phyloP scores from a whole-genome alignment of 2,329 filamentous ascomycete species.

The Colletotrichum filicis region DNA sequence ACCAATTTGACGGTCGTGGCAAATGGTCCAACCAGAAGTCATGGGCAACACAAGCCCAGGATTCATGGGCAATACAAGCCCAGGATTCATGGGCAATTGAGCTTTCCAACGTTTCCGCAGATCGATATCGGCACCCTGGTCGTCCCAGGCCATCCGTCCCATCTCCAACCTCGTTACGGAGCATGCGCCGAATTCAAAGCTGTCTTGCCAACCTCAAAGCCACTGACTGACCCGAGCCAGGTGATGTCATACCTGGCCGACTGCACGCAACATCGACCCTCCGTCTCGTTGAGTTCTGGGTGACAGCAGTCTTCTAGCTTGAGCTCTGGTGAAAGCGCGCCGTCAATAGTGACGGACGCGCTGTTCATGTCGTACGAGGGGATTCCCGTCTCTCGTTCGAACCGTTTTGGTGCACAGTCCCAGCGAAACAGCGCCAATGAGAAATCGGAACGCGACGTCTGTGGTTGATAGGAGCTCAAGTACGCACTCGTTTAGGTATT shows the following conservation, averaged over 20 bases:
- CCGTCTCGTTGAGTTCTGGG: neutral
- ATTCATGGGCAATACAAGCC: neutral
- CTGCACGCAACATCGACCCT: neutral
- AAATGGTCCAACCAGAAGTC: neutral
- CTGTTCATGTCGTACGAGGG: neutral
- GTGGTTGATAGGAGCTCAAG: conserved; percentile 14
- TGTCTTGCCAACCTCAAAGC: neutral
- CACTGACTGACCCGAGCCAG: neutral
- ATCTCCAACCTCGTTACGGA: conserved; percentile 2
- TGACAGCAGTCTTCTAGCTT: neutral
- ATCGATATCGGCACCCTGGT: neutral
- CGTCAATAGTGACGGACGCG: conserved; percentile 2
- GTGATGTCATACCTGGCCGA: neutral
- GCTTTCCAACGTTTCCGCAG: neutral
- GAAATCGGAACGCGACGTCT: conserved; percentile 1
- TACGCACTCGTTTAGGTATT: conserved; percentile 26
- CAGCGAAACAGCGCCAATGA: neutral
- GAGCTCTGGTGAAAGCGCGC: neutral
- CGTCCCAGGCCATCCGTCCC: neutral
- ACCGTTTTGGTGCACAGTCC: neutral
- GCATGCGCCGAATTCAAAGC: neutral
- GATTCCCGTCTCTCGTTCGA: neutral
- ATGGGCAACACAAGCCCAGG: neutral
- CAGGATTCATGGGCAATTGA: neutral
- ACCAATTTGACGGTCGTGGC: neutral